Evolutionary conservation across 2,329 filamentous ascomycete genomes (phyloP).

Genomic region (Botrytis elliptica): DNA sequence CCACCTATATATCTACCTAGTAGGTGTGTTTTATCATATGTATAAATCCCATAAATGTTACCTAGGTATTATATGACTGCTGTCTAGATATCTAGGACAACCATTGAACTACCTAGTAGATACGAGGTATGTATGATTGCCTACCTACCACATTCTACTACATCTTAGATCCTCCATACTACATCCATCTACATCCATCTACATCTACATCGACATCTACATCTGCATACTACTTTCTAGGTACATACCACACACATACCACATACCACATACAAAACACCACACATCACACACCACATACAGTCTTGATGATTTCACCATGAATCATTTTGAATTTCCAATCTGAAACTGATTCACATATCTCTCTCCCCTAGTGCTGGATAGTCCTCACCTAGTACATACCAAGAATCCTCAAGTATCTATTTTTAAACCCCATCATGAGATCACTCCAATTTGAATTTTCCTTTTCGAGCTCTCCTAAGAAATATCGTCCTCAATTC

Average conservation of each 20-base stretch:
- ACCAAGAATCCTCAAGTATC: background rate
- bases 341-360: conserved; percentile 4
- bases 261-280: background rate
- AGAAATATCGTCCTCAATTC: background rate
- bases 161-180: background rate
- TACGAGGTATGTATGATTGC: too few relatives aligned
- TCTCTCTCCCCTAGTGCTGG: background rate
- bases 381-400: background rate
- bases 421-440: conserved; percentile 12
- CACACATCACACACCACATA: background rate
- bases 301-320: background rate
- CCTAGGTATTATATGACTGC: background rate
- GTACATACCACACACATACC: too few relatives aligned
- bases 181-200: too few relatives aligned
- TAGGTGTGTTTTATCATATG: background rate
- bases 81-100: background rate
- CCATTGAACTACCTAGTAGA: background rate
- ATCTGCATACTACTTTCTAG: too few relatives aligned
- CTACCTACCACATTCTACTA: too few relatives aligned
- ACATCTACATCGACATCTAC: too few relatives aligned
- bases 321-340: conserved; percentile 14
- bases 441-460: background rate
- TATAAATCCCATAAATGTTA: background rate
- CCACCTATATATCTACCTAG: too few relatives aligned
- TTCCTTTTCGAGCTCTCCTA: background rate